phyloP scores from a whole-genome alignment of 2,329 filamentous ascomycete genomes.

The Aspergillus vadensis region DNA sequence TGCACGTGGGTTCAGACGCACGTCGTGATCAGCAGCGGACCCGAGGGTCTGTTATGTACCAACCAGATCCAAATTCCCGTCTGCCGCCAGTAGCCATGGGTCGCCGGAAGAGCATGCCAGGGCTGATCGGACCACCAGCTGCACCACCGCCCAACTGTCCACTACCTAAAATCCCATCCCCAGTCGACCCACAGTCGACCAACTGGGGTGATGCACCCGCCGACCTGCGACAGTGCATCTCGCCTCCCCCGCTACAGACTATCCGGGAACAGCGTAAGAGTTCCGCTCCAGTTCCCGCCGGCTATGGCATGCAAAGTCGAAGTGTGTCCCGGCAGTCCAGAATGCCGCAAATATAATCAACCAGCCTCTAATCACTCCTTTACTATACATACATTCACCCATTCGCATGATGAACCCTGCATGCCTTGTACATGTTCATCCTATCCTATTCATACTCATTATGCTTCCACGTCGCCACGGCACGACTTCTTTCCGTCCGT shows the following conservation, averaged over 20 bases:
- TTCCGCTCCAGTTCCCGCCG: slow-evolving; percentile 1
- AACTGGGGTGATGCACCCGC: slow-evolving; percentile 1
- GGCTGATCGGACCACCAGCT: slow-evolving; percentile 33
- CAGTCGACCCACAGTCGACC: slow-evolving; percentile 14
- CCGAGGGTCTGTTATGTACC: slow-evolving; percentile 18
- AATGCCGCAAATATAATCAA: neutral
- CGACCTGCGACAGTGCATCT: slow-evolving; percentile 7
- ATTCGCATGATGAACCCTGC: neutral
- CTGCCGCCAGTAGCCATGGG: slow-evolving; percentile 20
- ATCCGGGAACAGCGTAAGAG: slow-evolving; percentile 13
- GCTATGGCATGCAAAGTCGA: slow-evolving; percentile 2
- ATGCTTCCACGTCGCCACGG: slow-evolving; percentile 7
- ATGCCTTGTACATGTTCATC: neutral
- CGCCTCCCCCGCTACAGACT: slow-evolving; percentile 14
- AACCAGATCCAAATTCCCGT: slow-evolving; percentile 6
- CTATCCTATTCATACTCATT: neutral
- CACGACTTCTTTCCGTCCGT: slow-evolving; percentile 6
- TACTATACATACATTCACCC: neutral
- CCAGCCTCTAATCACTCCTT: neutral
- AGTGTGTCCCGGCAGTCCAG: slow-evolving; percentile 6
- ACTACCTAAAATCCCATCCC: slow-evolving; percentile 35
- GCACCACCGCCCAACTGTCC: slow-evolving; percentile 39
- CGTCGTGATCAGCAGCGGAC: slow-evolving; percentile 16
- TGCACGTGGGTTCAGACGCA: neutral
- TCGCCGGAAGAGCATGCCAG: slow-evolving; percentile 38